A percentile compares a stretch with the other conserved stretches of the same genome.
These are phyloP conservation scores for Leishmania turanica DNA, from an alignment of 208 protist genomes.

Conservation along the genomic window DNA sequence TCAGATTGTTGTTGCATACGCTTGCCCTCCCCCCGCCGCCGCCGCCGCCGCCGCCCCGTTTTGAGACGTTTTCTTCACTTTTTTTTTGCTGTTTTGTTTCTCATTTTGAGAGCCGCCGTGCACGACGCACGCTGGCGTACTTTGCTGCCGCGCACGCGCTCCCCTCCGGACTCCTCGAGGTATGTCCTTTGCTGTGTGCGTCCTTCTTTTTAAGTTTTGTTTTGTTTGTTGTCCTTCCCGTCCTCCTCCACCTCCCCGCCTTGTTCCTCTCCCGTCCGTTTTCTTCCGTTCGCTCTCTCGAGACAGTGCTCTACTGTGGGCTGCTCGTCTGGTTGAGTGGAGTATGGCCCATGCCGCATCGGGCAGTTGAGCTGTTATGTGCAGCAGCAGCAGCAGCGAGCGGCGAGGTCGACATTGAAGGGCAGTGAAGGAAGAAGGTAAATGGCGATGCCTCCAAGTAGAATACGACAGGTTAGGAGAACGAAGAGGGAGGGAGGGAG, in stretches of 20 bases:
- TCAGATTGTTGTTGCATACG: background rate
- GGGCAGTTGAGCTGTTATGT: background rate
- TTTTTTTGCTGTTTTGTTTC: slow-evolving; percentile 8
- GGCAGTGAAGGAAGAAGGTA: background rate
- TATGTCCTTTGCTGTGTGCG: slow-evolving; percentile 3
- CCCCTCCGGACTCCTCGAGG: background rate
- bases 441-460: background rate
- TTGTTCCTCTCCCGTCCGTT: background rate
- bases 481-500: background rate
- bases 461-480: background rate
- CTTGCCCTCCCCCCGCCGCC: background rate
- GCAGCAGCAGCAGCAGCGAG: background rate
- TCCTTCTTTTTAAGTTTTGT: background rate
- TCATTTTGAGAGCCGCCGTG: background rate
- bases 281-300: slow-evolving; percentile 11
- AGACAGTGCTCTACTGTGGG: background rate
- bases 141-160: background rate
- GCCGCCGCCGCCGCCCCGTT: background rate
- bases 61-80: background rate
- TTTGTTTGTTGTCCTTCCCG: background rate
- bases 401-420: background rate
- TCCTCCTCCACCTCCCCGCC: background rate
- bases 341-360: background rate
- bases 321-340: background rate
- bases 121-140: background rate